Base-by-base conservation (phyloP, 169 alveolate genomes). In the Plasmodium fragile region DNA sequence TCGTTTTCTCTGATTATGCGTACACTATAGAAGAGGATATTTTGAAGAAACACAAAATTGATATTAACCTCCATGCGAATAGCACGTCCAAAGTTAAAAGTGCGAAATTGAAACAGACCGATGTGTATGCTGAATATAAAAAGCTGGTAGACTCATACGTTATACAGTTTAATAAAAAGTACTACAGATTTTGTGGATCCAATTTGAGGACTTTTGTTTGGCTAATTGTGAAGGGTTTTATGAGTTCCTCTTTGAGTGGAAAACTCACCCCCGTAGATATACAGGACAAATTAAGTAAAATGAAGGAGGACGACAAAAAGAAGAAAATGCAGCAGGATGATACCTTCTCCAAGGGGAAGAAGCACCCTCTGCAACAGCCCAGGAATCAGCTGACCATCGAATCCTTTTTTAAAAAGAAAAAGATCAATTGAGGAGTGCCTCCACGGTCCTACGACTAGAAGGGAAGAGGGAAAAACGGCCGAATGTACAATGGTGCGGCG, bases 171-270 rank as follows among this genome's bases (percentile, higher is more conserved):
- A 89, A 89, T 80, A 89, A 89, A n/a, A 59, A 25, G 81, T 70
- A 89, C 65, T 89, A 89, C 49, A 89, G 41, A 89, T 36, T 89
- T 36, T 59, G 75, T 59, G 91, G 83, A 1, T 11, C 43, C 25
- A 72, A 89, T 43, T 89, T 89, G 39, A 77, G 82, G 72, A 79
- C 89, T 16, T 89, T 89, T 22, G 73, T 80, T 89, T 89, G 94
- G 94, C 39, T 78, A 89, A 53, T 89, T 79, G 72, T 89, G 28
- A 89, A 89, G 81, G 94, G 94, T 13, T 89, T 89, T 65, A 89
- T 89, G 90, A 78, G 90, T 53, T 25, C 28, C 28, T 30, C 91
- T 18, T 43, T 89, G 32, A 30, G 75, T 30, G 91, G 79, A 55
- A 78, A 65, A 89, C 65, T 89, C 16, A 78, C 72, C 0, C 94